A percentile compares a stretch with the other conserved stretches of the same genome.
Evolutionary conservation across 73 alveolate species (phyloP).

Genomic region (Paramecium sexaurelia): DNA sequence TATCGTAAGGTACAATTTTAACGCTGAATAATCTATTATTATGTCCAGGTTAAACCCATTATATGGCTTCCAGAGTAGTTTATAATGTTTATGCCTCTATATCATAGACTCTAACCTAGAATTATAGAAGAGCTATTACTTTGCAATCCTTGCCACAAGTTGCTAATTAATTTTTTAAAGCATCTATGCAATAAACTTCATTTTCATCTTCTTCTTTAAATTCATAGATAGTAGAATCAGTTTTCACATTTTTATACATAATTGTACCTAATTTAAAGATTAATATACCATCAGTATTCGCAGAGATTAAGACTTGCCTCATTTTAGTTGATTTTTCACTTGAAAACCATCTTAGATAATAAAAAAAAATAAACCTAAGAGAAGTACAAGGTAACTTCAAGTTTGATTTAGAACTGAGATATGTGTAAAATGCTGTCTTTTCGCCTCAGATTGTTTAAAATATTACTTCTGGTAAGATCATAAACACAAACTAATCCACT

Average conservation of each 20-base stretch:
- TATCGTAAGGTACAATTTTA: slow-evolving; percentile 69
- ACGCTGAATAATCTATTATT: slow-evolving; percentile 85
- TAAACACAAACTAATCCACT: not conserved
- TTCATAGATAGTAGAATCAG: not conserved
- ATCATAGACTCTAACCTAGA: slow-evolving; percentile 69
- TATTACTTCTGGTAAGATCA: not conserved
- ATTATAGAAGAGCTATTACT: slow-evolving; percentile 9
- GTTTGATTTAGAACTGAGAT: slow-evolving; percentile 15
- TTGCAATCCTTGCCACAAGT: slow-evolving; percentile 67
- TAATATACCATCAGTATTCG: slow-evolving; percentile 53
- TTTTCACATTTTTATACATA: not conserved
- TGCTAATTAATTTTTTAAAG: slow-evolving; percentile 28
- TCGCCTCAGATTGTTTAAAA: slow-evolving; percentile 12
- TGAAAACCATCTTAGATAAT: slow-evolving; percentile 38
- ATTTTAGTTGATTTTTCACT: slow-evolving; percentile 57
- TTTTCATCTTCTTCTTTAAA: slow-evolving; percentile 63
- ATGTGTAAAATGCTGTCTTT: slow-evolving; percentile 45
- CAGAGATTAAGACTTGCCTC: slow-evolving; percentile 31
- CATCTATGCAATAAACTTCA: slow-evolving; percentile 45
- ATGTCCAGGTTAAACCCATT: slow-evolving; percentile 71
- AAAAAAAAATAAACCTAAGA: slow-evolving; percentile 10
- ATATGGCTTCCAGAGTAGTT: not conserved
- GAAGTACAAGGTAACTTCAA: slow-evolving; percentile 61
- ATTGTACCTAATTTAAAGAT: slow-evolving; percentile 36
- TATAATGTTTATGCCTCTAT: slow-evolving; percentile 34